Base-by-base conservation (phyloP, 768 basidiomycete species). In the Fistulinella prunicolor region DNA sequence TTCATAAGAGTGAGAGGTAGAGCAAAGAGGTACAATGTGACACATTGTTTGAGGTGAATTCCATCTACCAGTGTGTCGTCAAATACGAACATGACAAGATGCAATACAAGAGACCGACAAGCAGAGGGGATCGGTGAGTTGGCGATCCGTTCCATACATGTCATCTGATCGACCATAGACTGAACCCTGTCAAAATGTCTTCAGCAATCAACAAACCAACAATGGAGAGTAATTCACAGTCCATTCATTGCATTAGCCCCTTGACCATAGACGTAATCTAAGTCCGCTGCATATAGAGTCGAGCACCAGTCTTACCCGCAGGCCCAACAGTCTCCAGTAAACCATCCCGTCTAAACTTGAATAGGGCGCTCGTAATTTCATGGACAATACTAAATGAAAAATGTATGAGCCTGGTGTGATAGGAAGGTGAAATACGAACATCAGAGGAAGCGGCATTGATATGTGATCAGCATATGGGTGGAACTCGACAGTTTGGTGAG, bases 21-120 rank as follows among this genome's bases (percentile, higher is more conserved):
- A 17, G 90, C 82, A 62, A 94, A 93, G 8, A 98, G 81, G 70
- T 95, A 96, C 1, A 95, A 69, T 2, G 88, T 86, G n/a, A 95
- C 89, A 55, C 87, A 90, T 83, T 97, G 94, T 65, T 95, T 94
- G 60, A 95, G 72, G 67, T 96, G 94, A 50, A 97, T 86, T 34
- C 88, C 82, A 57, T 92, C 86, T 88, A 48, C 56, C 59, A 44
- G 35, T n/a, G 39, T 26, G 38, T 37, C 22, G 20, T 59, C 16
- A 64, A 56, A 22, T 47, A 30, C 26, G 0, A 42, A 38, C n/a
- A 20, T 28, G 37, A 9, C 41, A 54, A 34, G 40, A 36, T 5
- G 28, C 10, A 19, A 38, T 48, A 35, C 26, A 42, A 23, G 30
- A 44, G 24, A 65, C 82, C 30, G 51, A 86, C 85, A 90, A 32